Evolutionary conservation across 2,329 filamentous ascomycete genomes (phyloP).

Genomic region (Aureobasidium zeae): DNA sequence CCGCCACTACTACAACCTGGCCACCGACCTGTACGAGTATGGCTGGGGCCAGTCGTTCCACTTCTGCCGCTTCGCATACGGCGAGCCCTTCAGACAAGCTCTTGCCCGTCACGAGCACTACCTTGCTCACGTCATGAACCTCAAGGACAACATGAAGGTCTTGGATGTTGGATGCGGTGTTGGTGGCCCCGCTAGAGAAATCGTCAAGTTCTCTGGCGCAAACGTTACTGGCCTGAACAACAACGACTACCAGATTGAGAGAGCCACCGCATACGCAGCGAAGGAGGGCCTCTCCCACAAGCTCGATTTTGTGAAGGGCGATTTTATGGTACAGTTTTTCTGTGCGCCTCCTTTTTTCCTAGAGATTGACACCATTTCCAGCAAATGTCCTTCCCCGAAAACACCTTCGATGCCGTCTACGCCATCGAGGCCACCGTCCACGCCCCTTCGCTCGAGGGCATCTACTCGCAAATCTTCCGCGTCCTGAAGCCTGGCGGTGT

Average conservation of each 20-base stretch:
- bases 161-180: slow-evolving; percentile 96
- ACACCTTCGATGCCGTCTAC: slow-evolving; percentile 89
- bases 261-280: slow-evolving; percentile 73
- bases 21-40: slow-evolving; percentile 62
- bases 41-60: slow-evolving; percentile 96
- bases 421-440: slow-evolving; percentile 97
- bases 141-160: slow-evolving; percentile 79
- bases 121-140: slow-evolving; percentile 78
- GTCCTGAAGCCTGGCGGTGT: slow-evolving; percentile 92
- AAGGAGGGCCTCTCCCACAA: slow-evolving; percentile 75
- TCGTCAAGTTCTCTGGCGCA: slow-evolving; percentile 86
- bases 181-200: slow-evolving; percentile 88
- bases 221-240: slow-evolving; percentile 93
- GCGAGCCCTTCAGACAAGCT: slow-evolving; percentile 81
- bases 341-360: no score
- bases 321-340: slow-evolving; percentile 65
- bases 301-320: slow-evolving; percentile 81
- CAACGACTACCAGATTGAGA: slow-evolving; percentile 98
- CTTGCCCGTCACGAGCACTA: slow-evolving; percentile 98
- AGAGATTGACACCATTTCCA: slow-evolving; percentile 26
- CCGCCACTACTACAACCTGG: slow-evolving; percentile 57
- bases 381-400: slow-evolving; percentile 92
- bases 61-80: slow-evolving; percentile 85
- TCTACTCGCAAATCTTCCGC: slow-evolving; percentile 90
- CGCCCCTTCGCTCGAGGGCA: slow-evolving; percentile 78